Conservation (phyloP, 345 rosid genomes). For the Aquilaria yunnanensis region DNA sequence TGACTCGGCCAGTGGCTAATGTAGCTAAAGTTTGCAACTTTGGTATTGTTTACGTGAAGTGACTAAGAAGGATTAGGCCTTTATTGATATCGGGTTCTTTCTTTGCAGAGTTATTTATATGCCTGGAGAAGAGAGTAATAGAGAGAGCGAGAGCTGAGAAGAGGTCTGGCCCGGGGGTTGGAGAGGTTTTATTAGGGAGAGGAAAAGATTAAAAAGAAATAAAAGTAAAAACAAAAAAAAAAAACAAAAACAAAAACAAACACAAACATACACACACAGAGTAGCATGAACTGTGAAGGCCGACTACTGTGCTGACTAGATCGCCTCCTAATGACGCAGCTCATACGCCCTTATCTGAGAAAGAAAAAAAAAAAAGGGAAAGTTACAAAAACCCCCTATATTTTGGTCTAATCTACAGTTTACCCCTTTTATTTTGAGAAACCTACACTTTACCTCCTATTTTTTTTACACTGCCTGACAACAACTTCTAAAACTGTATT, state of each 20-base stretch:
- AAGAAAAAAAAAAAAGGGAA: too few relatives aligned
- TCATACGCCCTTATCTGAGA: background rate
- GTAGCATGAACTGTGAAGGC: background rate
- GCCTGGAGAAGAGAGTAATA: background rate
- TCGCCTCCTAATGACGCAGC: slow-evolving; percentile 1
- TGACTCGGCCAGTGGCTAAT: background rate
- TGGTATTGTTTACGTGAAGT: background rate
- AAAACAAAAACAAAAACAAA: slow-evolving; percentile 3
- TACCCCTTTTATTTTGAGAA: too few relatives aligned
- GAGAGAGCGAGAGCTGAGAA: background rate
- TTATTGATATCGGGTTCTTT: background rate
- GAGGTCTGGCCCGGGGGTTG: background rate
- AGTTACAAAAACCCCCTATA: too few relatives aligned
- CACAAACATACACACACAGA: too few relatives aligned
- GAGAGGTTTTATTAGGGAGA: too few relatives aligned
- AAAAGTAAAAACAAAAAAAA: too few relatives aligned
- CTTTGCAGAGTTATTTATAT: background rate
- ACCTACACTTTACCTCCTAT: too few relatives aligned
- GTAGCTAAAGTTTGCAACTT: slow-evolving; percentile 1
- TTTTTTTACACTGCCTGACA: too few relatives aligned
- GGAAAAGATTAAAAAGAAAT: too few relatives aligned
- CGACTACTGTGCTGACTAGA: slow-evolving; percentile 11
- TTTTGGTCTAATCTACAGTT: too few relatives aligned
- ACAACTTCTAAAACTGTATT: too few relatives aligned
- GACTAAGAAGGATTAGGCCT: background rate